Evolutionary conservation across 2,329 filamentous ascomycete species (phyloP), one percentile per base, ranked within the genome.

Genomic region (Colletotrichum liriopes): DNA sequence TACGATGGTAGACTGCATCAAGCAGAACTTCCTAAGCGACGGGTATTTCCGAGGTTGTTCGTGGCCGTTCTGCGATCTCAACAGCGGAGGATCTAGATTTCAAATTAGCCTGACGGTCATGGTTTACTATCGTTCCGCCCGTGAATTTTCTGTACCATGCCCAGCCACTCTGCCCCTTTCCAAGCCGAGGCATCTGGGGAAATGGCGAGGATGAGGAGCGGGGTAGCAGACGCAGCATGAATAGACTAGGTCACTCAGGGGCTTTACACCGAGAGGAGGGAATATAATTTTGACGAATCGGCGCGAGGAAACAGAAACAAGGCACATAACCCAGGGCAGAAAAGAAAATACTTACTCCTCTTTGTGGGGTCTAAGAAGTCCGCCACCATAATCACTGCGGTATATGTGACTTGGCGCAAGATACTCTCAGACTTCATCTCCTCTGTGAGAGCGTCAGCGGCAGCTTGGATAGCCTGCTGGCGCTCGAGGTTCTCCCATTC

Each of bases 361-460:
- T 90, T 85, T 60, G 88, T 87, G 18, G 95, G 93, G 79, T 97
- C 95, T 29, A 99, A 86, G 77, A 98, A 91, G 76, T 94, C 93
- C 9, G 94, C 94, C 74, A 98, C 93, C 88, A 98, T 94, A 77
- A 96, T 92, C 39, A 98, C 94, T 1, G 95, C 94, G 4, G 94
- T 94, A 81, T 97, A 96, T 0, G 96, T 98, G 61, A 98, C 88
- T 80, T 98, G 95, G 26, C 96, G 91, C 56, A 99, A 85, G 39
- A 99, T 97, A 78, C 96, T 98, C 81, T 99, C 96, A 8, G 94
- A 92, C 82, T 98, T 98, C 96, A 99, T 99, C 84, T 99, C 96
- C 76, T 98, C 95, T 1, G 93, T 94, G 65, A 99, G 84, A 72
- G 94, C 93, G 67, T 95, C 94, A 26, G 92, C 92, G 4, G 92